Conservation (phyloP, 371 early-diverging fungal genomes). For the Mortierella sp. region DNA sequence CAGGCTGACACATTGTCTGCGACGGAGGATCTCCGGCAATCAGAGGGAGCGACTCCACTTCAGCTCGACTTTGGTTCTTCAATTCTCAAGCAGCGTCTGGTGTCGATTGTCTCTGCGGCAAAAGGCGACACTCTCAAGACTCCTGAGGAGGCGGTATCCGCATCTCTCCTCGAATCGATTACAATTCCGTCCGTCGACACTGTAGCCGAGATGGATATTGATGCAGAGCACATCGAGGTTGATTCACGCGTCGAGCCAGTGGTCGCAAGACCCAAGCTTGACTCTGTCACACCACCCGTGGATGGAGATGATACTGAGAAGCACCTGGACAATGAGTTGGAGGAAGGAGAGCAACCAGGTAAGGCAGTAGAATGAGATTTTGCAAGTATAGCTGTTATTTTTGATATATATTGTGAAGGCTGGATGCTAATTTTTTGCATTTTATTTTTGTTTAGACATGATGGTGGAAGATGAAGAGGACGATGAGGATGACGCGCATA, state of each 20-base stretch:
- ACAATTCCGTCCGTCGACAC: background rate
- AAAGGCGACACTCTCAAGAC: background rate
- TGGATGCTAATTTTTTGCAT: background rate
- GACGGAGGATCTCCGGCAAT: background rate
- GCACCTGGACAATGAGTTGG: background rate
- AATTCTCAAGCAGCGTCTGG: slow-evolving; percentile 29
- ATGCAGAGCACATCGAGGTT: too few relatives aligned
- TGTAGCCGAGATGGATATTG: background rate
- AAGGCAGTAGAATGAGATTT: too few relatives aligned
- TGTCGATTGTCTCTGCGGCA: too few relatives aligned
- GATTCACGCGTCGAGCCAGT: background rate
- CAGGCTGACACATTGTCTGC: background rate
- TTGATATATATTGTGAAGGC: background rate
- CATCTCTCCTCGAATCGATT: background rate
- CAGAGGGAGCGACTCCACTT: background rate
- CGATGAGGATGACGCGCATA: slow-evolving; percentile 54
- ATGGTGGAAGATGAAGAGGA: slow-evolving; percentile 44
- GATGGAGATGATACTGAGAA: background rate
- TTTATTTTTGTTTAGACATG: background rate
- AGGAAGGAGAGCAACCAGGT: background rate
- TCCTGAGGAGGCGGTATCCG: too few relatives aligned
- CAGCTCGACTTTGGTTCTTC: slow-evolving; percentile 49
- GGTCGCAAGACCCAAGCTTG: background rate
- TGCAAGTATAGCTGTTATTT: background rate
- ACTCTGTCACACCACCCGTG: background rate